Evolutionary conservation across 495 filamentous ascomycete genomes (phyloP), one percentile per base, ranked within the genome.

Genomic region (Podospora sp.): DNA sequence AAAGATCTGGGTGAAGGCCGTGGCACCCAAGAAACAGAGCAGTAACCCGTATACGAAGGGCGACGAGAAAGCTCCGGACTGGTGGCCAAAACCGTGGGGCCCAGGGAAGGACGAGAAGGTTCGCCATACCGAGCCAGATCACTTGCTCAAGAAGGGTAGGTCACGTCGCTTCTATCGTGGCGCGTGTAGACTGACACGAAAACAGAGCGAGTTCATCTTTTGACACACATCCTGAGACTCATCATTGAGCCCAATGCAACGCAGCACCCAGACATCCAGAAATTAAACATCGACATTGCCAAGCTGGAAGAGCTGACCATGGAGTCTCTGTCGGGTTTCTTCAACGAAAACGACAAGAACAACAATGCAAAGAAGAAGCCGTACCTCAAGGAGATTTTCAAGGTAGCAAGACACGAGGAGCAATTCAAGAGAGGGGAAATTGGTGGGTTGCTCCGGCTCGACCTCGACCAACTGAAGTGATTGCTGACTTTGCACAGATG

Each of bases 21-120:
- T 96, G 2, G 91, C 93, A 60, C 91, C 93, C 0, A 92, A 91
- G 68, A 97, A 97, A 75, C 92, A 96, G 73, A 88, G 89, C 0
- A 89, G 84, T 53, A 88, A 91, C 69, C 94, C 94, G 0, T 97
- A 97, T 76, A 93, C 90, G 25, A 83, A 86, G 20, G 84, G 88
- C 2, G 83, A 90, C 51, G 79, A 82, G 35, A 89, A 84, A 53
- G 86, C 86, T 35, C 94, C 94, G 12, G 81, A 82, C 20, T 97
- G 92, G 91, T 97, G 94, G 94, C 92, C 92, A 0, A 81, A 83
- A 21, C 84, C 87, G 11, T 81, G 75, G 72, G 81, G 80, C 0
- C 62, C 79, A 0, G 71, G 70, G 18, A 70, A 72, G 60, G 72
- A 77, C 9, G 72, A 78, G 9, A 72, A 61, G 63, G 76, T 85